These are phyloP conservation scores for Massariosphaeria phaeospora DNA, from an alignment of 495 filamentous ascomycete species.

Conservation along the genomic window DNA sequence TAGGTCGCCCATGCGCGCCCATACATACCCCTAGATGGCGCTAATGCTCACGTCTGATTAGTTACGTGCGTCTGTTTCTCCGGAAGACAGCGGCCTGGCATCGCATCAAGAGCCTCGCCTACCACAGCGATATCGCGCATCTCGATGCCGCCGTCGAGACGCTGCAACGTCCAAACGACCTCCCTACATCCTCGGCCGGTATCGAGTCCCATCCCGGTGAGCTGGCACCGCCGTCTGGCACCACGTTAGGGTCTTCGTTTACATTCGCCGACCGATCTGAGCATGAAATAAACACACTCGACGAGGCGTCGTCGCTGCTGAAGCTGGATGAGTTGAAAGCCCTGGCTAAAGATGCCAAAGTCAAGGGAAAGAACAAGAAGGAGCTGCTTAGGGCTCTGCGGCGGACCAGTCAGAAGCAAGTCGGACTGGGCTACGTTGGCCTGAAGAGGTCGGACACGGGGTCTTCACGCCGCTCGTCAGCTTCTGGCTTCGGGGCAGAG, in stretches of 20 bases:
- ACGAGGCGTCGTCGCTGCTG: slow-evolving; percentile 79
- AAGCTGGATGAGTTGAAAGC: slow-evolving; percentile 79
- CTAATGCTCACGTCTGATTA: too few species aligned
- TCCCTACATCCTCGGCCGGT: slow-evolving; percentile 43
- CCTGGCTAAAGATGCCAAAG: slow-evolving; percentile 80
- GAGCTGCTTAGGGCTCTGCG: slow-evolving; percentile 70
- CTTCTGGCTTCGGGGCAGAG: slow-evolving; percentile 14
- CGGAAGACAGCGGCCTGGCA: slow-evolving; percentile 95
- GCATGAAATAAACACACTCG: slow-evolving; percentile 66
- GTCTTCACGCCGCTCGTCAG: slow-evolving; percentile 25
- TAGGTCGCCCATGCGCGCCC: too few species aligned
- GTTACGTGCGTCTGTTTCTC: slow-evolving; percentile 89
- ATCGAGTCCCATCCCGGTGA: slow-evolving; percentile 47
- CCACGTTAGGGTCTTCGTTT: slow-evolving; percentile 52
- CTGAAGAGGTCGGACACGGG: slow-evolving; percentile 32
- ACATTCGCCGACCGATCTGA: slow-evolving; percentile 76
- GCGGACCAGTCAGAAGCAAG: slow-evolving; percentile 65
- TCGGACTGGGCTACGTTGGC: slow-evolving; percentile 50
- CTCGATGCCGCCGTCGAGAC: slow-evolving; percentile 57
- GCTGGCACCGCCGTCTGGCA: slow-evolving; percentile 44
- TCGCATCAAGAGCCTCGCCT: slow-evolving; percentile 68
- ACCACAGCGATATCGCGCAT: slow-evolving; percentile 79
- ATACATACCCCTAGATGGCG: too few species aligned
- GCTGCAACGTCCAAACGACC: slow-evolving; percentile 48
- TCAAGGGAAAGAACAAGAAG: slow-evolving; percentile 83